Base-by-base conservation (phyloP, 2,329 filamentous ascomycete species). In the Xylaria sp. region DNA sequence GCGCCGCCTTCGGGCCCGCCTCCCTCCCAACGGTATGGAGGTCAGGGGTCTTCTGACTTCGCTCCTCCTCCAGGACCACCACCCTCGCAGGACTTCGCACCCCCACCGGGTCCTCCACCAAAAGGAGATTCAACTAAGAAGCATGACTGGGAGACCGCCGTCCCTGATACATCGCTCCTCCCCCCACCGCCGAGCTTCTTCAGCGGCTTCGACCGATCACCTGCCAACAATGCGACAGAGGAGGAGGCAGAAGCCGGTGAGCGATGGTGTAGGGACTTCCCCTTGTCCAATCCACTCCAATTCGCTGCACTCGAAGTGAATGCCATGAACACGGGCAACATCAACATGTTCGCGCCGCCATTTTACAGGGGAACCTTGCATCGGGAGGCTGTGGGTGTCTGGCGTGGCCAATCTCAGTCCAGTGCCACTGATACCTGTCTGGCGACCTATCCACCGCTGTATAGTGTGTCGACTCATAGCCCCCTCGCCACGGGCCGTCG, bases 111-210 rank as follows among this genome's bases (percentile, higher is more conserved):
- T 17, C 81, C 77, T 11, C 82, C 78, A 0, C 80, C 82, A 2
- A 67, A 70, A 2, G 68, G 62, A 4, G 28, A 49, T 4, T 38
- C 65, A 3, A 10, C n/a, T 20, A 73, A 74, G 4, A 78, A 88
- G 73, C 91, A 93, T 77, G 88, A 92, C 79, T 94, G 92, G 92
- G 84, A 89, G 72, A 76, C 86, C 6, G 87, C 89, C 3, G 90
- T 93, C 1, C 91, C 92, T 0, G 92, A 94, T 78, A 93, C 88
- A 1, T 84, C 90, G 0, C 84, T 92, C 10, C 87, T 94, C 51
- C 92, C 92, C 1, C 91, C 91, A 0, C 92, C 92, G 0, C 92
- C 92, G 0, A 86, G 87, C 36, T 85, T 93, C 76, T 89, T 89
- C 79, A 81, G 80, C 63, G 87, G 87, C 58, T 88, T 89, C 74